Conservation (phyloP, 352 stramenopile genomes). For the Discostella stelligera region DNA sequence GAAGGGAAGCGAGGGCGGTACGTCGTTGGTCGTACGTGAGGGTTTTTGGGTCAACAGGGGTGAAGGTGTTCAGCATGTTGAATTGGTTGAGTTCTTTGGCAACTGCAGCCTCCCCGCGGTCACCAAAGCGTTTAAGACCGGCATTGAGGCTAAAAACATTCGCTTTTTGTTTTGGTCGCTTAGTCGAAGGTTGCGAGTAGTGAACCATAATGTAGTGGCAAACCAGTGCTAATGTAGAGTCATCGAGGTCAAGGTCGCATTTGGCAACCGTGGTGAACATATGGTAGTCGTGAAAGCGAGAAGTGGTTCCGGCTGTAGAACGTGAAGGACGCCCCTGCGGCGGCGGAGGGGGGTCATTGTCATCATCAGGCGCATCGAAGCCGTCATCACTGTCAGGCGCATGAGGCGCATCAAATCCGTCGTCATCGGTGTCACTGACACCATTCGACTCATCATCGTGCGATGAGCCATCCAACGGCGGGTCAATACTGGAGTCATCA, state of each 20-base stretch:
- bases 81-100: slow-evolving; percentile 10
- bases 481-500: too few species aligned
- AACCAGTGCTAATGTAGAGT: not conserved
- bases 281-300: not conserved
- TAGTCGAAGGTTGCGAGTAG: not conserved
- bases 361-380: not conserved
- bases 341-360: not conserved
- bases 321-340: too few species aligned
- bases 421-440: too few species aligned
- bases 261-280: not conserved
- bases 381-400: too few species aligned
- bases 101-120: not conserved
- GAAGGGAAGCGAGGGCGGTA: too few species aligned
- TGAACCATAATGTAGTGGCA: not conserved
- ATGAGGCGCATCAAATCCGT: too few species aligned
- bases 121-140: slow-evolving; percentile 9
- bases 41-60: not conserved
- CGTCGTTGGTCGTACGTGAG: not conserved
- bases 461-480: too few species aligned
- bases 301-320: too few species aligned
- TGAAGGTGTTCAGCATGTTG: slow-evolving; percentile 3
- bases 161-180: not conserved
- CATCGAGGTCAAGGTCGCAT: not conserved
- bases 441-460: too few species aligned
- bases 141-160: slow-evolving; percentile 9